Evolutionary conservation across 129 eudicot species (phyloP), one percentile per base, ranked within the genome.

Genomic region (Escallonia herrerae): DNA sequence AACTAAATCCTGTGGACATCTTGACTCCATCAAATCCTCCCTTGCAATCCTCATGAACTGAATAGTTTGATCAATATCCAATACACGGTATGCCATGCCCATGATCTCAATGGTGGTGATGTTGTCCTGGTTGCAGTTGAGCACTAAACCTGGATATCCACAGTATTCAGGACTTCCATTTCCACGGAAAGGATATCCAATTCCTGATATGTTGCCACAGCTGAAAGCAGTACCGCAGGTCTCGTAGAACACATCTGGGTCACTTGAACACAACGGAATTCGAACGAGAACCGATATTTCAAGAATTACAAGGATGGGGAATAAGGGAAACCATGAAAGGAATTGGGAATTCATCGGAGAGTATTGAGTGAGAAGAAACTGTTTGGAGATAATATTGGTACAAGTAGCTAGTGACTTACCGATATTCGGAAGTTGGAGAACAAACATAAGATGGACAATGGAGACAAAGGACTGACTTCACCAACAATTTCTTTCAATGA

Each of bases 161-260:
- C 96, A 89, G 50, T 76, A 51, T 15, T 22, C 53, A 39, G 96
- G 90, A 67, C 82, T 78, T n/a, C 61, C 63, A 7, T n/a, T 46
- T 62, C 95, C 84, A 9, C 86, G 79, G 58, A 90, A 90, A 44
- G 95, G 97, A 69, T 83, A 90, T 3, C 73, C 77, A 13, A 86
- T 67, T 54, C 72, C 77, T 15, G 86, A 66, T 66, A 90, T 64
- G 5, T 63, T n/a, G 56, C 95, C 95, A 11, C 97, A 90, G 53
- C 38, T 77, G 79, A 81, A 90, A 2, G 84, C 13, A 8, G 38
- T 22, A 46, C 77, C 72, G 67, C 91, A 90, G 12, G 63, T 57
- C 37, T 59, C 58, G 65, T 79, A 86, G 61, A 73, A 60, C 43
- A 10, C 46, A 14, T 72, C 75, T 0, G 75, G 76, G 55, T 60